Base-by-base conservation (phyloP, 192 early-diverging fungal species). In the Entomortierella beljakovae region DNA sequence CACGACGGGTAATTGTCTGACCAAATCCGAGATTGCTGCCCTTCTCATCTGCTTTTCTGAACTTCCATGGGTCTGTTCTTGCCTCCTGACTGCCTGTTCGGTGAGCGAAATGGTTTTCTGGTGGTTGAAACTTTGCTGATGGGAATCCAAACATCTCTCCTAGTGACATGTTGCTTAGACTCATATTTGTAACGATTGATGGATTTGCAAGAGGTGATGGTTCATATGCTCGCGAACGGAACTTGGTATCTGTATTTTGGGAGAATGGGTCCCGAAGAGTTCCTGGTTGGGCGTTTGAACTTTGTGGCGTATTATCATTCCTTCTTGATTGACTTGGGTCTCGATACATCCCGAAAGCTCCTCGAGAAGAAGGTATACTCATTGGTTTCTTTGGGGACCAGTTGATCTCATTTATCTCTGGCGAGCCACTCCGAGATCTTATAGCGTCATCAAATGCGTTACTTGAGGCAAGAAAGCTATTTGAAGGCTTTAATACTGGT, bases 61-160 rank as follows among this genome's bases (percentile, higher is more conserved):
- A 65, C 1, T 66, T 64, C 75, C 75, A 79, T 4, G 57, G 34
- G 31, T 79, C 63, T 22, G 31, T 4, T 11, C 34, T 16, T 18
- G 10, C 37, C 18, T 9, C 33, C 2, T 32, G 31, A 1, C 28
- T 52, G 13, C 6, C 22, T 0, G 75, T 65, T 2, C 75, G 66
- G 49, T 79, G 75, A 0, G 75, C 66, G 64, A 79, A 79, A 23
- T 59, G 67, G 22, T 79, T 79, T 23, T 79, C 75, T 53, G 75
- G 75, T 16, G 61, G 67, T 23, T 79, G 75, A 26, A 79, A 70
- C 26, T 64, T 70, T 5, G 75, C 75, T 5, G 75, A 79, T 15
- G 75, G 75, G 32, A 79, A 79, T 11, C 75, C 75, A 59, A 79
- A 48, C 61, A 79, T 65, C n/a, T 70, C 50, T 20, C 75, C 75